Conservation (phyloP, 805 yeast genomes). For the Brettanomyces naardenensis region DNA sequence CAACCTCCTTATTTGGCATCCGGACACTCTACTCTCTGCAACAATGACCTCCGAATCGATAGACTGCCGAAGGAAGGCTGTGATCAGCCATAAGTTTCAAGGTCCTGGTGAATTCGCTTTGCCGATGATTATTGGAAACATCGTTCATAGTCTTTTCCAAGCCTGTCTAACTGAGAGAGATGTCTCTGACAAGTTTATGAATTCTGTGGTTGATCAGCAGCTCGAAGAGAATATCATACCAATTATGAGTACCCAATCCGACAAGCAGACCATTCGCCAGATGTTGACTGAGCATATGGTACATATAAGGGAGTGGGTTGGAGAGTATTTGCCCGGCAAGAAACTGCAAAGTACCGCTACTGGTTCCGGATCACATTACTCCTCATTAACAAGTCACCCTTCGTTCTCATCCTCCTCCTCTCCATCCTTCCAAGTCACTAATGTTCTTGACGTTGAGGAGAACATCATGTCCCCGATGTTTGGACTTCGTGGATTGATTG, state of each 20-base stretch:
- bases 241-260: conserved; percentile 49
- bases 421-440: conserved; percentile 40
- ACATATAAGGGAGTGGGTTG: conserved; percentile 47
- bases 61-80: conserved; percentile 64
- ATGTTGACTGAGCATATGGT: conserved; percentile 41
- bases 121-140: conserved; percentile 73
- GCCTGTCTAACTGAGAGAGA: conserved; percentile 34
- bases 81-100: conserved; percentile 46
- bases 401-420: conserved; percentile 2
- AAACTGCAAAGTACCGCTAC: neutral
- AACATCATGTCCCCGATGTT: conserved; percentile 85
- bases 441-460: conserved; percentile 80
- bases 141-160: conserved; percentile 74
- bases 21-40: conserved; percentile 76
- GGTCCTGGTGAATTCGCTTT: conserved; percentile 57
- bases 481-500: conserved; percentile 86
- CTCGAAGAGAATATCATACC: conserved; percentile 24
- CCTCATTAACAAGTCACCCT: neutral
- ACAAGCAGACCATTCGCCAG: conserved; percentile 33
- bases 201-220: conserved; percentile 22
- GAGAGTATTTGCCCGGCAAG: conserved; percentile 28
- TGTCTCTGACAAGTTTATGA: conserved; percentile 32
- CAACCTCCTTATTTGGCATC: conserved; percentile 70
- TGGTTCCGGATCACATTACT: neutral
- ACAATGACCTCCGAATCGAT: conserved; percentile 75